These are phyloP conservation scores for Medicago truncatula DNA, from an alignment of 306 rosid genomes.

Conservation along the genomic window DNA sequence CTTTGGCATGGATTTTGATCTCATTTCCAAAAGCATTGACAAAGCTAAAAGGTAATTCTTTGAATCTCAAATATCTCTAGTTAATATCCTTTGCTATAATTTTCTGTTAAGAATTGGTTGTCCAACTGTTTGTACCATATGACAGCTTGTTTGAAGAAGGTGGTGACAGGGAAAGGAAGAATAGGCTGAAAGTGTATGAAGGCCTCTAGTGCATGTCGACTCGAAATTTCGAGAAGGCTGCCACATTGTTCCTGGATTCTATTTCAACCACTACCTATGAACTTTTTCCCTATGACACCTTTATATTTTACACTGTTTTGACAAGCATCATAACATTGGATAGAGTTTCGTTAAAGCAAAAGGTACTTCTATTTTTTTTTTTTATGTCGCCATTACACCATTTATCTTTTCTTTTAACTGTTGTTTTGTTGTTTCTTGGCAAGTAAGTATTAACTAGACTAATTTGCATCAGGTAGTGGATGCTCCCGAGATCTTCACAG, in stretches of 20 bases:
- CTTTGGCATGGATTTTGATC: slow-evolving; percentile 96
- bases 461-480: slow-evolving; percentile 75
- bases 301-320: slow-evolving; percentile 90
- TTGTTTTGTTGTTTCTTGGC: slow-evolving; percentile 6
- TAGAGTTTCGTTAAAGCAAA: slow-evolving; percentile 92
- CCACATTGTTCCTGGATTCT: slow-evolving; percentile 83
- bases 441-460: slow-evolving; percentile 16
- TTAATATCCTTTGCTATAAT: slow-evolving; percentile 26
- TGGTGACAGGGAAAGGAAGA: slow-evolving; percentile 99
- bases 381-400: background rate
- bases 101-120: slow-evolving; percentile 24
- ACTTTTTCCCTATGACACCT: slow-evolving; percentile 85
- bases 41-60: slow-evolving; percentile 75
- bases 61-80: background rate
- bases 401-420: slow-evolving; percentile 5
- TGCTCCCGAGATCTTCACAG: slow-evolving; percentile 95
- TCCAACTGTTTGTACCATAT: slow-evolving; percentile 43
- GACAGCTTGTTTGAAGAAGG: slow-evolving; percentile 98
- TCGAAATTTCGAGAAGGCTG: slow-evolving; percentile 92
- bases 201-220: slow-evolving; percentile 93
- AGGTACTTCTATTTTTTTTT: slow-evolving; percentile 60
- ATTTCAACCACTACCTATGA: slow-evolving; percentile 95
- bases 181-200: slow-evolving; percentile 92
- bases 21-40: slow-evolving; percentile 92
- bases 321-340: slow-evolving; percentile 95